phyloP scores from a whole-genome alignment of 257 asterid genomes.

The Fraxinus anomala region DNA sequence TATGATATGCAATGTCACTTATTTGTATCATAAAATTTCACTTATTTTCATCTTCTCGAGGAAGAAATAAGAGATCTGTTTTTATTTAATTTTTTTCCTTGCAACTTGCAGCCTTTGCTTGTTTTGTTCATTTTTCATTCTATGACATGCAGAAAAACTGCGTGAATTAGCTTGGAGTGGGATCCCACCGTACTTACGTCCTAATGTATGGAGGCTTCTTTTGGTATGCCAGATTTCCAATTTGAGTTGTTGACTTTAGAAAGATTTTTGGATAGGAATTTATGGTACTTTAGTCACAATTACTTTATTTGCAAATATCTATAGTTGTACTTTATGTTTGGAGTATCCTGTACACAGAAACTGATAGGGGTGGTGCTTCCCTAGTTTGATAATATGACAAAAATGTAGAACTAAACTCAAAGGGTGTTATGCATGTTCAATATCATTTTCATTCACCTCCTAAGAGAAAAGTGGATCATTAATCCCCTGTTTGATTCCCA shows the following conservation, averaged over 20 bases:
- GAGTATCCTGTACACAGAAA: not conserved
- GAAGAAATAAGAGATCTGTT: not conserved
- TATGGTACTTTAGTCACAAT: not conserved
- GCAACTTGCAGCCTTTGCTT: not conserved
- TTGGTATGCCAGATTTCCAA: conserved; percentile 57
- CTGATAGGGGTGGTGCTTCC: not conserved
- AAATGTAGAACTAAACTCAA: not conserved
- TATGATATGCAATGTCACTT: not conserved
- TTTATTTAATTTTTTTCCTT: not conserved
- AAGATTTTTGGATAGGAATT: not conserved
- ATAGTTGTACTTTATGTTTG: not conserved
- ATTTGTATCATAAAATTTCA: not conserved
- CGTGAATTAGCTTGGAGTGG: conserved; percentile 99
- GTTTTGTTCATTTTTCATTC: not conserved
- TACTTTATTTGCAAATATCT: not conserved
- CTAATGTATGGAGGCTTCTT: conserved; percentile 92
- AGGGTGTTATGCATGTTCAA: not conserved
- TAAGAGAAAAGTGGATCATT: not conserved
- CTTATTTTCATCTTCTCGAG: conserved; percentile 19
- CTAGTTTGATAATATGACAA: not conserved
- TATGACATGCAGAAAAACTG: conserved; percentile 64
- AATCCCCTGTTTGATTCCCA: no score
- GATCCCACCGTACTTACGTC: conserved; percentile 89
- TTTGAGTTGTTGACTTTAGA: not conserved
- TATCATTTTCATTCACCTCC: not conserved